Base-by-base conservation (phyloP, 2,329 filamentous ascomycete species). In the Fusarium robinianum region DNA sequence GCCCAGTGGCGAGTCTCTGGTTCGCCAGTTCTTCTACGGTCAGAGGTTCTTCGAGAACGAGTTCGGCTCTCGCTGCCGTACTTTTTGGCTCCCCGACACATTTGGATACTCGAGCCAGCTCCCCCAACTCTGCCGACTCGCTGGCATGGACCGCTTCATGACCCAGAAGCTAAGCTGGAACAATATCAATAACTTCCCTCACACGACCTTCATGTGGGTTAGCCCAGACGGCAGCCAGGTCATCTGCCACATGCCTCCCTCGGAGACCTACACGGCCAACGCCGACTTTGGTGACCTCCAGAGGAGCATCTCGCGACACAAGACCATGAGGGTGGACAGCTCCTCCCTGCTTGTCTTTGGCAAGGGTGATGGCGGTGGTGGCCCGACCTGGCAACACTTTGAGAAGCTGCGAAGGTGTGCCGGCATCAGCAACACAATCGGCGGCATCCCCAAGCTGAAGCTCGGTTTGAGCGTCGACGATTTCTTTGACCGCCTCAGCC, bases 131-230 rank as follows among this genome's bases (percentile, higher is more conserved):
- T 97, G 90, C 65, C 87, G 92, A 4, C 75, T 96, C 18, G 88
- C 94, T n/a, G 92, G 90, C 14, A 97, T 99, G 94, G 88, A 82
- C 45, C 83, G 92, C 22, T 99, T 99, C 75, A 87, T 99, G 63
- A 99, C 94, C 0, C 94, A 99, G 69, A 99, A 99, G 73, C 77
- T 99, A 47, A 97, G 92, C 75, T 99, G 94, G 94, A 97, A 97
- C 75, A 97, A 97, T 67, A 97, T 97, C 78, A 97, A 97, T 73
- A 95, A 88, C 64, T 99, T 97, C 72, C 94, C 94, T 0, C 94
- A 97, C 65, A 97, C 94, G 5, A 97, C 94, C 0, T 99, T 99
- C 77, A 96, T 96, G 69, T 99, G 94, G 94, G 91, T 99, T 21
- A 83, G 90, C 9, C 81, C 96, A 10, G 94, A 99, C 67, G 92